Evolutionary conservation across 2,329 filamentous ascomycete genomes (phyloP), one percentile per base, ranked within the genome.

Genomic region (Fusarium sp.): DNA sequence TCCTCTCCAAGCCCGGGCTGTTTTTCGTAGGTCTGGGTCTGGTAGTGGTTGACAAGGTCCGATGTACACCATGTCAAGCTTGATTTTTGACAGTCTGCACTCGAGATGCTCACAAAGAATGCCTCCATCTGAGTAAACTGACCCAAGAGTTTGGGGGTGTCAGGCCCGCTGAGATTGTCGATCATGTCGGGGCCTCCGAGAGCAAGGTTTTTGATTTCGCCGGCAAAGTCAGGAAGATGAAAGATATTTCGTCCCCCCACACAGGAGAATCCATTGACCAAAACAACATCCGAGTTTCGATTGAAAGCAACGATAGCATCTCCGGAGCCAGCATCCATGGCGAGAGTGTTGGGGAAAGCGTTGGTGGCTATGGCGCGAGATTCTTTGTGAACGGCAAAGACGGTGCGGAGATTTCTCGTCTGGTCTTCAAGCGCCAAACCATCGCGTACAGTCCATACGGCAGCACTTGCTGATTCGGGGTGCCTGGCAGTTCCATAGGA

Each of bases 331-430:
- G 51, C 61, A 4, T 73, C 65, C 2, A 80, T 67, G 26, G 31
- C 44, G 22, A 79, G 58, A 11, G 70, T 58, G 24, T 80, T 63
- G 0, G 78, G 78, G 9, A 73, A 75, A 3, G 53, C 61, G 7
- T 63, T 68, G 35, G 71, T 55, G 5, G 70, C 77, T 4, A 77
- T 51, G 12, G 53, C 62, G 25, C 78, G 77, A n/a, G 75, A 76
- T 58, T 79, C 76, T 7, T 69, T 63, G 34, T 77, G 70, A 8
- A 75, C 69, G 2, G 76, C 72, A 29, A 78, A 61, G 12, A 79
- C 58, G 5, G 61, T 53, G 7, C 76, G 73, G 2, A 73, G 48
- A 2, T 62, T 44, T 19, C 52, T 55, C 1, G 75, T 79, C n/a
- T 73, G 71, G 5, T 71, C 61, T 1, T 61, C 54, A 0, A 78